Evolutionary conservation across 2,329 filamentous ascomycete genomes (phyloP), one percentile per base, ranked within the genome.

Genomic region (Nothopassalora personata): DNA sequence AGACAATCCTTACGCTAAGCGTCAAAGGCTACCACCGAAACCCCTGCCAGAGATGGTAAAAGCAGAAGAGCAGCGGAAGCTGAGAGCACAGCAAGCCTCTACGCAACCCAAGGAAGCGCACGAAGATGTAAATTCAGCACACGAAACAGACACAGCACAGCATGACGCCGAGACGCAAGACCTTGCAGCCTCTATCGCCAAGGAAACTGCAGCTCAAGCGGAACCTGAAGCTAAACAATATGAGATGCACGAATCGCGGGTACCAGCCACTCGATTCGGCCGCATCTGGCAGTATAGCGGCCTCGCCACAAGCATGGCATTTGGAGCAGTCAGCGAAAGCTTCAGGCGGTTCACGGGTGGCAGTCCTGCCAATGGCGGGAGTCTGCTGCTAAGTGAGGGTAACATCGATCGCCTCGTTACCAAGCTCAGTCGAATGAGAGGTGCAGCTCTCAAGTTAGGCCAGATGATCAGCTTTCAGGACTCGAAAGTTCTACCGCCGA

Each of bases 401-500:
- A 99, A 99, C 70, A 91, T 97, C 83, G 92, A 97, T 72, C 84
- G 95, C 51, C 82, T 99, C 8, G 94, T 99, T 1, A 82, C 90
- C 5, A 97, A 95, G 74, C 82, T 99, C 2, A 97, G 93, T 3
- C 88, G 90, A 23, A 99, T 99, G 94, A 86, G 94, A 69, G 94
- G 94, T 39, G 95, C 94, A 5, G 94, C 94, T n/a, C 80, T 99
- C 46, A 99, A 99, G 77, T 77, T 99, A 28, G 95, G 94, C 0
- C 94, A 99, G 77, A 94, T 97, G 89, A 88, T 99, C 81, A 97
- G 91, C 73, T 94, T 99, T 71, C 94, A 99, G 79, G 94, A 99
- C 76, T 86, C 90, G 39, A 97, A 96, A 74, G 91, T 97, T 86
- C 83, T 99, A 9, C 94, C 94, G 0, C 84, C 83, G 0, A 85